Conservation (phyloP, 2,329 filamentous ascomycete species). For the Septoria linicola region DNA sequence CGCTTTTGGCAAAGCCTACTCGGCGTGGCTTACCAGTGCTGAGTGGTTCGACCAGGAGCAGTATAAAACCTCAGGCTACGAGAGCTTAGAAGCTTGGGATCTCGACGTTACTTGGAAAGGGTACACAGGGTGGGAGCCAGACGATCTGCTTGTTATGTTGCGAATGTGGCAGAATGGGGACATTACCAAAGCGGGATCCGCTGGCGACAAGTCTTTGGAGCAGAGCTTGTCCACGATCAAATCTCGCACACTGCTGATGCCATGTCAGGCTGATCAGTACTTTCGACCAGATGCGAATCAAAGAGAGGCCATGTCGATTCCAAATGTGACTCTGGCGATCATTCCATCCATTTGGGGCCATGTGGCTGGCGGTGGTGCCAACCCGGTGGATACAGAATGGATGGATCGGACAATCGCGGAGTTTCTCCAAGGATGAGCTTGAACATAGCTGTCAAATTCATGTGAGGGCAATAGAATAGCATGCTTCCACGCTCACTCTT, state of each 20-base stretch:
- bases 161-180: slow-evolving; percentile 47
- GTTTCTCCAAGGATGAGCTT: too few relatives aligned
- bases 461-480: too few relatives aligned
- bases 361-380: slow-evolving; percentile 42
- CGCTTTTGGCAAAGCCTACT: slow-evolving; percentile 43
- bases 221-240: slow-evolving; percentile 40
- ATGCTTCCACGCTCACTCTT: too few relatives aligned
- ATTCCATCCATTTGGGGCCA: slow-evolving; percentile 46
- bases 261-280: slow-evolving; percentile 43
- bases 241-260: slow-evolving; percentile 43
- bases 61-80: slow-evolving; percentile 39
- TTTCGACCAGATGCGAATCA: slow-evolving; percentile 44
- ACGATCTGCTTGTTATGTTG: slow-evolving; percentile 42
- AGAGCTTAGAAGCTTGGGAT: slow-evolving; percentile 34
- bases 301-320: slow-evolving; percentile 39
- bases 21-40: slow-evolving; percentile 43
- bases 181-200: slow-evolving; percentile 29
- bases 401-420: slow-evolving; percentile 20
- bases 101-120: slow-evolving; percentile 36
- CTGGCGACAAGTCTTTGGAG: slow-evolving; percentile 35
- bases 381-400: slow-evolving; percentile 35
- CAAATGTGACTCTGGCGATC: slow-evolving; percentile 34
- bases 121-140: slow-evolving; percentile 29
- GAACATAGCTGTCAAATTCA: too few relatives aligned
- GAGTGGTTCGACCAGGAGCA: slow-evolving; percentile 44